Percentiles rank a stretch among this genome's conserved stretches.
phyloP scores from a whole-genome alignment of 345 rosid species.

The Mangifera indica region DNA sequence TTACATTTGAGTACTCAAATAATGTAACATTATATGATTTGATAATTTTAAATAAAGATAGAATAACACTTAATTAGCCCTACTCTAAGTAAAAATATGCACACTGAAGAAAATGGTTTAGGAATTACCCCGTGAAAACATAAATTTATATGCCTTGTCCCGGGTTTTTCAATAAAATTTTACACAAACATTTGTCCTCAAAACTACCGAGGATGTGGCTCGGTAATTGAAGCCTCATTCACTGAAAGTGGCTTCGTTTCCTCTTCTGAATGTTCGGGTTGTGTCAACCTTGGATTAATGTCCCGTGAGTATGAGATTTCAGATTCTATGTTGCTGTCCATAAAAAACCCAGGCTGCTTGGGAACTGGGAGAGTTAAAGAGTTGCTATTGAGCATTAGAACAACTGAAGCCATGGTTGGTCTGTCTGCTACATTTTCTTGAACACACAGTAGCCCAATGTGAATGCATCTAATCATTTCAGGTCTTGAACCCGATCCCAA shows the following conservation, averaged over 20 bases:
- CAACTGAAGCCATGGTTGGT: conserved; percentile 33
- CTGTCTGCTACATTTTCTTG: conserved; percentile 31
- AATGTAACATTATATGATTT: no score
- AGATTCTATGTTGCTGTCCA: background rate
- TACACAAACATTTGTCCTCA: no score
- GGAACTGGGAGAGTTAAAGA: conserved; percentile 24
- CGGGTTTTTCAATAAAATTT: no score
- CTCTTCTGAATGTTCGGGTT: background rate
- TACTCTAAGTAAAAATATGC: no score
- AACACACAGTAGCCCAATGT: conserved; percentile 32
- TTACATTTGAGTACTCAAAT: no score
- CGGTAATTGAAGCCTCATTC: conserved; percentile 15
- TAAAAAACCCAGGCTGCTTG: conserved; percentile 28
- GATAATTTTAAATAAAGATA: no score
- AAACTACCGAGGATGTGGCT: conserved; percentile 22
- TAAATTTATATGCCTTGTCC: no score
- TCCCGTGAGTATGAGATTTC: no score
- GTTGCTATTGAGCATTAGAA: conserved; percentile 30
- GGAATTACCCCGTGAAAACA: no score
- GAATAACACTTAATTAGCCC: no score
- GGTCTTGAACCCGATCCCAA: conserved; percentile 12
- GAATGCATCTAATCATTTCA: conserved; percentile 17
- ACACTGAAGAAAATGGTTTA: no score
- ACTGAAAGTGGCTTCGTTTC: background rate
- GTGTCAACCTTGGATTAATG: no score